A percentile compares a stretch with the other conserved stretches of the same genome.
These are phyloP conservation scores for Solanum pimpinellifolium DNA, from an alignment of 257 asterid species.

Conservation along the genomic window DNA sequence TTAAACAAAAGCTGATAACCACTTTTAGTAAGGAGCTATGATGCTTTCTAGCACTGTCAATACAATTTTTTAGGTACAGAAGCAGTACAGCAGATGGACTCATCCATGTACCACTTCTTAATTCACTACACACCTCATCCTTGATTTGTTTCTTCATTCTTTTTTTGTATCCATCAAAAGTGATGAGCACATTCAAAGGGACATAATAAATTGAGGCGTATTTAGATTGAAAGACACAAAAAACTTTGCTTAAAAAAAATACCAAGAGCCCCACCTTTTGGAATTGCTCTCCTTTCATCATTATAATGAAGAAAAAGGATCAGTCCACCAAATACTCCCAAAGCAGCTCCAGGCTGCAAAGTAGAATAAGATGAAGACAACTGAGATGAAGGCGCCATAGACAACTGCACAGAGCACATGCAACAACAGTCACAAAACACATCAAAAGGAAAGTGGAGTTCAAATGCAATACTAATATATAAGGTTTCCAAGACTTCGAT, in stretches of 20 bases:
- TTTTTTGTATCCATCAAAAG: neutral
- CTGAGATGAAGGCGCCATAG: slow-evolving; percentile 2
- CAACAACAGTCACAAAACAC: neutral
- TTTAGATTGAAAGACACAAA: neutral
- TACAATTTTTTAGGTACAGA: neutral
- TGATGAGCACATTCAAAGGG: neutral
- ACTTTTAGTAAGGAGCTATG: neutral
- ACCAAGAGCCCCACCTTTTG: slow-evolving; percentile 45
- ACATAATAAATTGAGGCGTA: neutral
- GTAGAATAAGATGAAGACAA: slow-evolving; percentile 28
- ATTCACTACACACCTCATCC: neutral
- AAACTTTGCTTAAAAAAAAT: neutral
- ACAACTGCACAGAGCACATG: neutral
- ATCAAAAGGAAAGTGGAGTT: slow-evolving; percentile 11
- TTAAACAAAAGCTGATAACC: neutral
- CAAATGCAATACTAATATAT: slow-evolving; percentile 44
- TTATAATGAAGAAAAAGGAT: slow-evolving; percentile 49
- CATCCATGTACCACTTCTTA: neutral
- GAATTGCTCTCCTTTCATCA: slow-evolving; percentile 83
- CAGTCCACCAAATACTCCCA: slow-evolving; percentile 75
- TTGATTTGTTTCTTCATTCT: neutral
- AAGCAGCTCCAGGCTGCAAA: slow-evolving; percentile 71
- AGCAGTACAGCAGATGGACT: neutral
- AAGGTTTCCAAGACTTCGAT: slow-evolving; percentile 34
- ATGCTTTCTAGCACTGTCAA: neutral